A percentile compares a stretch with the other conserved stretches of the same genome.
phyloP scores from a whole-genome alignment of 2,329 filamentous ascomycete species.

The Karstenula rhodostoma region DNA sequence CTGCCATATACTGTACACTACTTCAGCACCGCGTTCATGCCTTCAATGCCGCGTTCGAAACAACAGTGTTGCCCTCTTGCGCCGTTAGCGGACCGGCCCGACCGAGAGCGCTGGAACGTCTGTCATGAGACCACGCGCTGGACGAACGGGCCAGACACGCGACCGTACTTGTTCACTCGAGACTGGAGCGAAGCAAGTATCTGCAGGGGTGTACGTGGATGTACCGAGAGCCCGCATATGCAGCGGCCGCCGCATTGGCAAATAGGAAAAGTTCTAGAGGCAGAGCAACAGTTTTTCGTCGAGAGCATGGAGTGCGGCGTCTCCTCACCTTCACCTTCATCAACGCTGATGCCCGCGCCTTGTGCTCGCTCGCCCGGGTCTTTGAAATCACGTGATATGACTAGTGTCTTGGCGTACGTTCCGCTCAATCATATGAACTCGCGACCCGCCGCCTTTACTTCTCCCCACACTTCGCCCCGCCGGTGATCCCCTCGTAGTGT shows the following conservation, averaged over 20 bases:
- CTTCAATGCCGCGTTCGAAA: neutral
- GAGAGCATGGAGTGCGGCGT: neutral
- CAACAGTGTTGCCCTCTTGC: neutral
- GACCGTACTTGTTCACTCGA: constrained; percentile 27
- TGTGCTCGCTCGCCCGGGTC: neutral
- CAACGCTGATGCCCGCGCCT: neutral
- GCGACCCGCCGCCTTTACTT: neutral
- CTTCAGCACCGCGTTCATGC: neutral
- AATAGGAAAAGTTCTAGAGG: constrained; percentile 22
- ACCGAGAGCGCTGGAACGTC: constrained; percentile 12
- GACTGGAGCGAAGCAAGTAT: constrained; percentile 24
- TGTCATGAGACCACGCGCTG: constrained; percentile 29
- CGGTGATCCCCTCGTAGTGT: neutral
- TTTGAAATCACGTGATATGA: neutral
- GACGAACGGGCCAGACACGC: constrained; percentile 18
- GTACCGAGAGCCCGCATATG: constrained; percentile 34
- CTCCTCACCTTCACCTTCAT: neutral
- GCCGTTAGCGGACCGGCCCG: constrained; percentile 34
- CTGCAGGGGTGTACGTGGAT: constrained; percentile 46
- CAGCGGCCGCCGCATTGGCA: constrained; percentile 27
- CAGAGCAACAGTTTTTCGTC: neutral
- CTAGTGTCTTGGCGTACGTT: neutral
- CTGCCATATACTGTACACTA: neutral
- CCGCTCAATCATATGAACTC: neutral
- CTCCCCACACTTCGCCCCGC: neutral